Percentiles rank a stretch among this genome's conserved stretches.
These are phyloP conservation scores for Alternaria dauci DNA, from an alignment of 2,329 filamentous ascomycete genomes.

Conservation along the genomic window DNA sequence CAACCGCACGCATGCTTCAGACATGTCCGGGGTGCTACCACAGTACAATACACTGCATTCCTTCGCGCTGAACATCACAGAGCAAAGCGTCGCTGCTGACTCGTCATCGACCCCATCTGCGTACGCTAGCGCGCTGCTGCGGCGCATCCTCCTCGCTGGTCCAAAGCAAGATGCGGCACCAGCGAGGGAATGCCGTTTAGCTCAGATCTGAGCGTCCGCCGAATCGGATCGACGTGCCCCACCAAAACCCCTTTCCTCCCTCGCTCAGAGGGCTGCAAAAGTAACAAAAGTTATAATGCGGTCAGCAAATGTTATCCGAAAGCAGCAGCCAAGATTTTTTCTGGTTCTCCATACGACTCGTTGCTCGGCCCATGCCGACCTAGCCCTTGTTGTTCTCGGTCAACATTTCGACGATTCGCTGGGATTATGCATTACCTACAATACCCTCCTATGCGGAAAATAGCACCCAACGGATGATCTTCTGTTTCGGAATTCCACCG, in stretches of 20 bases:
- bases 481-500: slow-evolving; percentile 9
- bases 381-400: neutral
- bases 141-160: slow-evolving; percentile 17
- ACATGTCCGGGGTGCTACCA: slow-evolving; percentile 14
- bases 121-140: slow-evolving; percentile 21
- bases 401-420: slow-evolving; percentile 3
- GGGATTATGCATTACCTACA: slow-evolving; percentile 17
- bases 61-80: slow-evolving; percentile 1
- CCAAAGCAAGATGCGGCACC: slow-evolving; percentile 43
- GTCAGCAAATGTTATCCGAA: slow-evolving; percentile 9
- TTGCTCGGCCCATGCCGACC: slow-evolving; percentile 14
- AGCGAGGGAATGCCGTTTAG: slow-evolving; percentile 42
- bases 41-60: neutral
- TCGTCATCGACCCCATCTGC: slow-evolving; percentile 24
- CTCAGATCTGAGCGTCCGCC: slow-evolving; percentile 43
- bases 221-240: slow-evolving; percentile 47
- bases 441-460: slow-evolving; percentile 1
- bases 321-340: slow-evolving; percentile 11
- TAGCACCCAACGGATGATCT: slow-evolving; percentile 19
- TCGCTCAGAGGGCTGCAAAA: slow-evolving; percentile 26
- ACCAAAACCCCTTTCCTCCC: slow-evolving; percentile 36
- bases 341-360: slow-evolving; percentile 1
- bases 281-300: slow-evolving; percentile 20
- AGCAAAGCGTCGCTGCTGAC: slow-evolving; percentile 19
- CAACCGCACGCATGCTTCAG: slow-evolving; percentile 8